Evolutionary conservation across 495 filamentous ascomycete species (phyloP), one percentile per base, ranked within the genome.

Genomic region (Lophium mytilinum): DNA sequence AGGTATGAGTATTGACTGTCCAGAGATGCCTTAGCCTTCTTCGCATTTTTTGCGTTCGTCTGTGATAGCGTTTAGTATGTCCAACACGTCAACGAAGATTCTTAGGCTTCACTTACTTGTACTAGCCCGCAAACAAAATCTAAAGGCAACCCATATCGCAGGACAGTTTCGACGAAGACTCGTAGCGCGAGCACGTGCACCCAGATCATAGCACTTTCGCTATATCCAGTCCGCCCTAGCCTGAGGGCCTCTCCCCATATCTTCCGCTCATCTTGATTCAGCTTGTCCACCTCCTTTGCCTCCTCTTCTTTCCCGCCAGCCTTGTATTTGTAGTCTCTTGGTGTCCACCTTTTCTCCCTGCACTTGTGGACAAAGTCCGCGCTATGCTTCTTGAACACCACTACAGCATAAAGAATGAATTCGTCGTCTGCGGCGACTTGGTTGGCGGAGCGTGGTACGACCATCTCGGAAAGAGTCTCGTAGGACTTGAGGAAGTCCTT

Each of bases 121-220:
- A 96, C 74, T 48, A 96, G 72, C 49, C 82, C 89, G 61, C 83
- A 87, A 45, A 95, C 85, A 75, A 89, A 96, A 64, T 89, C 84
- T 63, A 95, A 69, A 35, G 93, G 93, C 58, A 98, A 68, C 7
- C 93, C 93, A 69, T 97, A 98, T 58, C 93, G 80, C 67, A 97
- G 74, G 17, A 97, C 91, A 10, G 90, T 96, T 78, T 98, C 93
- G 17, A 98, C 93, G 71, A 96, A 98, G 37, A 98, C 90, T 42
- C 93, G 78, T 60, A 98, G 74, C 5, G 91, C 86, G 67, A 96
- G 76, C 14, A 93, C 87, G 70, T 97, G 94, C 10, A 90, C 76
- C 91, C 89, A 94, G 53, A 90, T 85, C 90, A 95, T 95, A 57
- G 94, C 89, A 48, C 83, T 83, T 70, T 98, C 94, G 62, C 90